Base-by-base conservation (phyloP, 345 rosid species). In the Gossypium turneri region DNA sequence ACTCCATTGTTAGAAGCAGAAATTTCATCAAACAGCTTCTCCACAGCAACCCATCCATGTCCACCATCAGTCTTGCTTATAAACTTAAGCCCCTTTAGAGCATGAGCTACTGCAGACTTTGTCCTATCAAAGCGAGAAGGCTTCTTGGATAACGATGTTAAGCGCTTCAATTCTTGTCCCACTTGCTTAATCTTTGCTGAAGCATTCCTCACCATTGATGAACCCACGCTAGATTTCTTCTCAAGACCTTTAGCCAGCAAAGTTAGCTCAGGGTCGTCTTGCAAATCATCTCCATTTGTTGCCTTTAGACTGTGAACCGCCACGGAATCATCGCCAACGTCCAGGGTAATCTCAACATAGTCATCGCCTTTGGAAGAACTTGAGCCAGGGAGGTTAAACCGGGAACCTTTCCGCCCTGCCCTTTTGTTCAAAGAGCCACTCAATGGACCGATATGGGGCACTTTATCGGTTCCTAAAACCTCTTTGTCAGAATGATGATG, bases 81-180 rank as follows among this genome's bases (percentile, higher is more conserved):
- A 45, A 92, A 92, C 88, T 92, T 87, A 13, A 92, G 91, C 0
- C 97, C 97, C 9, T 88, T 90, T 72, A 92, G 67, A 25, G 94
- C 94, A 50, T 80, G 82, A 75, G 82, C 70, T 0, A 91, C 94
- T 1, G 94, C 91, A 0, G 97, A 80, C 79, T 87, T 92, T 0
- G 87, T 85, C 83, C 97, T 78, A 81, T 90, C 97, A 29, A 92
- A 87, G 48, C 83, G 85, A 4, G 81, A 78, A 3, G 86, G 82
- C 43, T 84, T 74, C 72, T 77, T 85, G 10, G 90, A 80, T 52
- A 87, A 86, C 0, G 97, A 88, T 9, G 94, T 77, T 38, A 89
- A 68, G n/a, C 85, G 80, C 74, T 84, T 91, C 2, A 91, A 68
- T 52, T 91, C 97, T 1, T 89, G 87, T 60, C 93, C 89, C 25